A percentile compares a stretch with the other conserved stretches of the same genome.
phyloP scores from a whole-genome alignment of 257 asterid species.

The Cruciata laevipes region DNA sequence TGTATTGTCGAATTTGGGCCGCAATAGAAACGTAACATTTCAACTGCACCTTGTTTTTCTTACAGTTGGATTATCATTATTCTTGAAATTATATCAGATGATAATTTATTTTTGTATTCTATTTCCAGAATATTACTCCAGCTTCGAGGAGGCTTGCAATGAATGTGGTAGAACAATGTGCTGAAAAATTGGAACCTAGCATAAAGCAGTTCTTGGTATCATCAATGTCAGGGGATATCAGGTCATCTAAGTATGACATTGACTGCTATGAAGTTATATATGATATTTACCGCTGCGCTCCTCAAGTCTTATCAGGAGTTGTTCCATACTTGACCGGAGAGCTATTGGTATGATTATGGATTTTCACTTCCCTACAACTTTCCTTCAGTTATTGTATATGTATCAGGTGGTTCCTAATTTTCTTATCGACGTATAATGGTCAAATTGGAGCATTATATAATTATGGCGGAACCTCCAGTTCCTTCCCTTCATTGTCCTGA shows the following conservation, averaged over 20 bases:
- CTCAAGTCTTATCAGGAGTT: conserved; percentile 80
- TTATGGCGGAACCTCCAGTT: neutral
- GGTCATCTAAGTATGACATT: conserved; percentile 44
- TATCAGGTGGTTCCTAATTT: neutral
- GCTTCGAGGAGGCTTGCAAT: conserved; percentile 86
- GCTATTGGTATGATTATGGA: conserved; percentile 60
- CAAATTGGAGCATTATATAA: neutral
- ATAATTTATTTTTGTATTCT: conserved; percentile 16
- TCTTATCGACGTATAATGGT: neutral
- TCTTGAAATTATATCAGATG: conserved; percentile 5
- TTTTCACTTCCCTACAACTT: conserved; percentile 18
- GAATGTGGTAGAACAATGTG: conserved; percentile 70
- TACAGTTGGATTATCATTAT: conserved; percentile 11
- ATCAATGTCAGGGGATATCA: conserved; percentile 81
- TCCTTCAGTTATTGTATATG: neutral
- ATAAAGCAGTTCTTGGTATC: conserved; percentile 79
- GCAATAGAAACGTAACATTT: conserved; percentile 51
- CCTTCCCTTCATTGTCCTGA: neutral
- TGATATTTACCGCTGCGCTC: conserved; percentile 68
- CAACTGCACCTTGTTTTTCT: conserved; percentile 9
- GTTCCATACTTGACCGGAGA: conserved; percentile 95
- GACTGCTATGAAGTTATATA: conserved; percentile 71
- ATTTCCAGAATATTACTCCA: conserved; percentile 47
- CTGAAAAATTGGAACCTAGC: conserved; percentile 79
- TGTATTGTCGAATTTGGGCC: conserved; percentile 70